Evolutionary conservation across 257 asterid genomes (phyloP), one percentile per base, ranked within the genome.

Genomic region (Nicotiana knightiana): DNA sequence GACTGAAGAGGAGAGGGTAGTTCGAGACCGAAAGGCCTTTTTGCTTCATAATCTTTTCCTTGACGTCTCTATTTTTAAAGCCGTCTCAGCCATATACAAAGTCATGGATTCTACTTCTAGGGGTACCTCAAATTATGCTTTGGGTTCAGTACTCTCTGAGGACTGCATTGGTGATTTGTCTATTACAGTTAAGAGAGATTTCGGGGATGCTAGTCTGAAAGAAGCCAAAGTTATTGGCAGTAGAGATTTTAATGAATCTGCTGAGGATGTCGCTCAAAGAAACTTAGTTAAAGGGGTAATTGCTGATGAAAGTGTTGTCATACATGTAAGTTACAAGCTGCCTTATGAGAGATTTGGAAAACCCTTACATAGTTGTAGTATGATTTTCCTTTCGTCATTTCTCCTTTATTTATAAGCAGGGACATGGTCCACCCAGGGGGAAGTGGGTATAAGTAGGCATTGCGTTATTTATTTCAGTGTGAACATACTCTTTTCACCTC

Each of bases 21-120:
- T 91, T 71, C 90, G 99, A 63, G 99, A 96, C 84, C 92, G 99
- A 67, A 96, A 96, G 89, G 99, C 98, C 15, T 96, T 96, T 89
- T 90, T 96, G 91, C 92, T 96, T 85, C 99, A 96, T 84, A 96
- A 89, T 88, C 97, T 94, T 77, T 96, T 96, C 86, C 86, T 96
- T 58, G 99, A 94, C 76, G 96, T 96, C 81, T 85, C 99, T 75
- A 88, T 87, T 84, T 87, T 90, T 85, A 94, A 90, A 89, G 99
- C 97, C 48, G 98, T 93, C 86, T 91, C 97, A 62, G 89, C 97
- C 88, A 94, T 96, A 85, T 90, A 86, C 84, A 86, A 87, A 84
- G 94, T 89, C 81, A 85, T 94, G 80, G 88, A 83, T 68, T 90
- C 92, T 32, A 73, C 85, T 77, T 84, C 83, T 55, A 88, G 87